Evolutionary conservation across 2,329 filamentous ascomycete species (phyloP).

Genomic region (Aspergillus aculeatus): DNA sequence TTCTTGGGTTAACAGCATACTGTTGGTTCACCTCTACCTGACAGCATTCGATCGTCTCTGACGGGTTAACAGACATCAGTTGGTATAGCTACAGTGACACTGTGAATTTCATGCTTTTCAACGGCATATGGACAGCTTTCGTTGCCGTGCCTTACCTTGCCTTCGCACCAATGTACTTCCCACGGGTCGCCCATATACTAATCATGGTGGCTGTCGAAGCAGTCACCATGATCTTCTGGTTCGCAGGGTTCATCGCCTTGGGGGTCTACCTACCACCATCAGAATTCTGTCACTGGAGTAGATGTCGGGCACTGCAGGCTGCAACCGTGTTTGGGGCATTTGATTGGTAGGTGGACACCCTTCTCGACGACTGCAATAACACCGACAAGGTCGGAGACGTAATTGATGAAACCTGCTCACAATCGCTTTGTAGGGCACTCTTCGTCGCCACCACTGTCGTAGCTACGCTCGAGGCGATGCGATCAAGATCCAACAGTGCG

Average conservation of each 20-base stretch:
- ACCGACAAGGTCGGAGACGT: neutral
- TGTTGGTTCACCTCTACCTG: slow-evolving; percentile 49
- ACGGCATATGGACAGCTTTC: slow-evolving; percentile 71
- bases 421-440: slow-evolving; percentile 26
- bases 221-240: slow-evolving; percentile 84
- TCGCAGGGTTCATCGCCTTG: slow-evolving; percentile 77
- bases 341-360: slow-evolving; percentile 42
- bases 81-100: slow-evolving; percentile 44
- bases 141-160: slow-evolving; percentile 67
- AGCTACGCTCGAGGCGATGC: slow-evolving; percentile 48
- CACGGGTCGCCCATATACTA: slow-evolving; percentile 61
- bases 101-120: slow-evolving; percentile 78
- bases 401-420: slow-evolving; percentile 7
- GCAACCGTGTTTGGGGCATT: slow-evolving; percentile 50
- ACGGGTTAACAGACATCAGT: slow-evolving; percentile 52
- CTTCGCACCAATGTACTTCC: slow-evolving; percentile 63
- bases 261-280: slow-evolving; percentile 63
- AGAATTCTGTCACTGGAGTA: slow-evolving; percentile 52
- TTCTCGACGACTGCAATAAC: neutral
- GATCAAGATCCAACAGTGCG: slow-evolving; percentile 33
- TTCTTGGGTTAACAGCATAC: slow-evolving; percentile 73
- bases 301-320: slow-evolving; percentile 60
- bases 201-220: slow-evolving; percentile 66
- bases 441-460: slow-evolving; percentile 53
- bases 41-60: neutral